Percentiles rank a stretch among this genome's conserved stretches.
phyloP scores from a whole-genome alignment of 2,329 filamentous ascomycete species.

The Aspergillus quadrilineatus region DNA sequence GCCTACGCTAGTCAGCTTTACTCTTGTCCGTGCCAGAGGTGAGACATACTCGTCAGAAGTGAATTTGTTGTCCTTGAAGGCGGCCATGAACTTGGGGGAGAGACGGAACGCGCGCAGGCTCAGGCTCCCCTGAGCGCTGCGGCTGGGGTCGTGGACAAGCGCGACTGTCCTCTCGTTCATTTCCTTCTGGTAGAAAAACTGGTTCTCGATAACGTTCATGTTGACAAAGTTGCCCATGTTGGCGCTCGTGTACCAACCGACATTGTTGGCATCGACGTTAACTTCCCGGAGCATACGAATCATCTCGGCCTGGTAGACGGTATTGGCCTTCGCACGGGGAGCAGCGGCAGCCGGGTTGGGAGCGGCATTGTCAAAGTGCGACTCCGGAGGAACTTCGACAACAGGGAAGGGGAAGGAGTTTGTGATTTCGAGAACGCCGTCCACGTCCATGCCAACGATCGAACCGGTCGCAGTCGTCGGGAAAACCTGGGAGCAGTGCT shows the following conservation, averaged over 20 bases:
- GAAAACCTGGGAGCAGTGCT: conserved; percentile 85
- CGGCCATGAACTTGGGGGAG: conserved; percentile 80
- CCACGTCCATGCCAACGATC: conserved; percentile 88
- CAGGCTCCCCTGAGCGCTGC: conserved; percentile 86
- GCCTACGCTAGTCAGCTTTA: conserved; percentile 52
- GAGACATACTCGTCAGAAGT: conserved; percentile 82
- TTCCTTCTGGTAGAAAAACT: conserved; percentile 94
- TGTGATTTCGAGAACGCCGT: conserved; percentile 80
- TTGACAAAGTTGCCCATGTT: conserved; percentile 99
- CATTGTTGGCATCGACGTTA: conserved; percentile 96
- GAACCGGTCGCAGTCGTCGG: conserved; percentile 86
- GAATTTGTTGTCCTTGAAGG: conserved; percentile 97
- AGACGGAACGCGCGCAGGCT: conserved; percentile 89
- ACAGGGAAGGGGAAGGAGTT: conserved; percentile 94
- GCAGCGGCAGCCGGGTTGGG: conserved; percentile 79
- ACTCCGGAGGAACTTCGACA: conserved; percentile 68
- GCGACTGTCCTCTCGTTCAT: conserved; percentile 81
- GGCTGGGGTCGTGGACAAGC: conserved; percentile 91
- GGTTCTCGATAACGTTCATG: conserved; percentile 93
- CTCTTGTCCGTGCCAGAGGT: conserved; percentile 4
- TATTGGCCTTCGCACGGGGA: conserved; percentile 87
- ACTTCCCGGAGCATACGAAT: conserved; percentile 94
- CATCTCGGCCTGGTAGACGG: conserved; percentile 91
- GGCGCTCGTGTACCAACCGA: conserved; percentile 97
- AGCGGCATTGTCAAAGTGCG: conserved; percentile 67